Conservation (phyloP, 768 basidiomycete species). For the Phanerochaete sordida region DNA sequence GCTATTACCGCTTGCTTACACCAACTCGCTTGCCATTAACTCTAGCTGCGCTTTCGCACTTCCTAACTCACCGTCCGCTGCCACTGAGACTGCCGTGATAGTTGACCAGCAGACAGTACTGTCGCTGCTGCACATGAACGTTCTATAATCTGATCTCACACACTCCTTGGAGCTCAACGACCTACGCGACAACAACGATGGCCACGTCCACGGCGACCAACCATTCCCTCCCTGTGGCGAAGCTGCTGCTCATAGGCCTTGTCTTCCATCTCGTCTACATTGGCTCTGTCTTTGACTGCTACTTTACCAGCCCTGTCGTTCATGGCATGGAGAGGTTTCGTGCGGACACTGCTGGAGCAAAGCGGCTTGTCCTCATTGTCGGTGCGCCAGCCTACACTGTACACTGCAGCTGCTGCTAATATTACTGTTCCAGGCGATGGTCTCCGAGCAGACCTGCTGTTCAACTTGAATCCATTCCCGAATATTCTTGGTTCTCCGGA, state of each 20-base stretch:
- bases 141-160: too few species aligned
- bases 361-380: constrained; percentile 76
- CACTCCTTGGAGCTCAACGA: too few species aligned
- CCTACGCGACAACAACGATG: not conserved
- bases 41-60: too few species aligned
- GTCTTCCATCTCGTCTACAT: constrained; percentile 74
- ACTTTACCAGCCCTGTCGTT: constrained; percentile 82
- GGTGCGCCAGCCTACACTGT: constrained; percentile 40
- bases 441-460: constrained; percentile 76
- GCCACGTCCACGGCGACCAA: too few species aligned
- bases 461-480: constrained; percentile 59
- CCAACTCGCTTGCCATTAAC: too few species aligned
- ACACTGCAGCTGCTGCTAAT: not conserved
- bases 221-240: not conserved
- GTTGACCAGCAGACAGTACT: too few species aligned
- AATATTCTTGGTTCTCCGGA: constrained; percentile 47
- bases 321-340: constrained; percentile 67
- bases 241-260: constrained; percentile 61
- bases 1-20: too few species aligned
- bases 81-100: too few species aligned
- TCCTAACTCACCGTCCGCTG: too few species aligned
- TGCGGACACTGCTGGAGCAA: constrained; percentile 46
- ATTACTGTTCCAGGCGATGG: constrained; percentile 61
- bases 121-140: too few species aligned
- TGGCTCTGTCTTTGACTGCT: constrained; percentile 78